phyloP scores from a whole-genome alignment of 2,329 filamentous ascomycete species.

The Lecanicillium sp. region DNA sequence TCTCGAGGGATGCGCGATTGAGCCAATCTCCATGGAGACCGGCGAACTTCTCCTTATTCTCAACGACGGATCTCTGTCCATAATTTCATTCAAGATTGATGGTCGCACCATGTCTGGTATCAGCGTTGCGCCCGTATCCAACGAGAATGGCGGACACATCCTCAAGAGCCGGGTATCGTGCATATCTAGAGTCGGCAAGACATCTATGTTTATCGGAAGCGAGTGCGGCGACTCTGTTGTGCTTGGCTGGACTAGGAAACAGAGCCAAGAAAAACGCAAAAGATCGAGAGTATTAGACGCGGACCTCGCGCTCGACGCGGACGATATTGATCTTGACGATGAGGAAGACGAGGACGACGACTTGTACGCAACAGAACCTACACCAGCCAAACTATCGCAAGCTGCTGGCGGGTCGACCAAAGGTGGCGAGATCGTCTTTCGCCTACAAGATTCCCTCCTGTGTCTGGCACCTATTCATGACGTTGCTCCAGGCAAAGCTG shows the following conservation, averaged over 20 bases:
- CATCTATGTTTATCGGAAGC: conserved; percentile 76
- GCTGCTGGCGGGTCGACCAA: conserved; percentile 37
- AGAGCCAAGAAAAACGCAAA: conserved; percentile 57
- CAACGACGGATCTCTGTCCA: conserved; percentile 64
- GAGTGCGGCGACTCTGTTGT: conserved; percentile 77
- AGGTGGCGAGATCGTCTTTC: conserved; percentile 63
- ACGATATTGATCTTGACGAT: conserved; percentile 49
- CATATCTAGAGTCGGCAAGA: conserved; percentile 60
- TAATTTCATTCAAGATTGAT: conserved; percentile 79
- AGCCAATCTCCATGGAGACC: conserved; percentile 67
- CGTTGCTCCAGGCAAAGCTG: conserved; percentile 59
- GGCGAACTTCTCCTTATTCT: conserved; percentile 83
- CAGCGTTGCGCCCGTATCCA: conserved; percentile 58
- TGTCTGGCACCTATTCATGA: conserved; percentile 77
- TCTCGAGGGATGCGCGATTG: conserved; percentile 74
- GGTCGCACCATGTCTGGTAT: conserved; percentile 87
- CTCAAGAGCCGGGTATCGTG: conserved; percentile 62
- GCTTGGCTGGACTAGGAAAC: conserved; percentile 69
- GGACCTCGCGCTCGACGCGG: conserved; percentile 42
- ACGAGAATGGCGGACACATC: conserved; percentile 56
- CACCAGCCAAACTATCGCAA: conserved; percentile 46
- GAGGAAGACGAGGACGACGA: conserved; percentile 59
- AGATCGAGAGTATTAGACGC: conserved; percentile 55
- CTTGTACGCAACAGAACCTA: conserved; percentile 57
- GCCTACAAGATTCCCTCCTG: conserved; percentile 67